Evolutionary conservation across 2,329 filamentous ascomycete species (phyloP), one percentile per base, ranked within the genome.

Genomic region (Didymosphaeria variabile): DNA sequence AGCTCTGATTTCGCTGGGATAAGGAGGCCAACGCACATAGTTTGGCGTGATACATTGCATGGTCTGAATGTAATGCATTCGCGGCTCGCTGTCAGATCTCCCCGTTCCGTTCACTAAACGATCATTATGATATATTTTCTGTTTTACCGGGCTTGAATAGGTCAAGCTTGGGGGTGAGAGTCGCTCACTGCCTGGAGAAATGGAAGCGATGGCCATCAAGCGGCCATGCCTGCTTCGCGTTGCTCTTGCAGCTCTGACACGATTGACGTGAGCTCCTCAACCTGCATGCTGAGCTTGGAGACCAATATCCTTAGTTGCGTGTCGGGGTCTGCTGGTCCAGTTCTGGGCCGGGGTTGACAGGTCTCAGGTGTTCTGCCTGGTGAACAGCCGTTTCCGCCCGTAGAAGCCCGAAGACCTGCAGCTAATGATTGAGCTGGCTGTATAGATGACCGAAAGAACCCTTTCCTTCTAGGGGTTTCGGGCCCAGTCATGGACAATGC

Each of bases 221-320:
- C 69, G 71, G 67, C 72, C 68, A 56, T 61, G 63, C 59, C 71
- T 66, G 69, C 65, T 67, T 72, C 72, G 59, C 71, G 69, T 58
- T 74, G 69, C 60, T 74, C 68, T 65, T 76, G 76, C 56, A 79
- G 77, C 67, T 76, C 70, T 57, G 75, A 75, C 47, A 80, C 72
- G 64, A 79, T 71, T 38, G 68, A 70, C 58, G 73, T 79, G 61
- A 81, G 78, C 63, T 79, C 70, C 58, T 80, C 76, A 44, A 80
- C 74, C 61, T 79, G 78, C 44, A 69, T 59, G 40, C 72, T 75
- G 58, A 81, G 76, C 67, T 75, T 77, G 44, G 78, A 62, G 59
- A 80, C 75, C 68, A 79, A 70, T 63, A 73, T 66, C 66, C 66
- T 73, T 47, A 79, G 62, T 63, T 79, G 71, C 59, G 69, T 62